Evolutionary conservation across 805 yeast species (phyloP).

Genomic region (Candida rishiriensis): DNA sequence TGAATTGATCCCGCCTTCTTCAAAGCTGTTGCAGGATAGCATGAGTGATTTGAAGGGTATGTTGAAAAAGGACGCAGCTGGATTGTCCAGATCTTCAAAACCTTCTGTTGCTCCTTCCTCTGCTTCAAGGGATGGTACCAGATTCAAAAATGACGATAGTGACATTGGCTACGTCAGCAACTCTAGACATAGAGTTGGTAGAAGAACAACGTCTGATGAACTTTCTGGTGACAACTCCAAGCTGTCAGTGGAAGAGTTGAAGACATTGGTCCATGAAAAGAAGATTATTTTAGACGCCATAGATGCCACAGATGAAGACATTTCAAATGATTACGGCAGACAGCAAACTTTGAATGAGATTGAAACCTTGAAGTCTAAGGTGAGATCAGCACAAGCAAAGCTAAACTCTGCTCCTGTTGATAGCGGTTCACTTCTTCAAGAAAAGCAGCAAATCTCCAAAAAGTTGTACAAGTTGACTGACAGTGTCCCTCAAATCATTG

Average conservation of each 20-base stretch:
- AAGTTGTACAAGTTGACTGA: slow-evolving; percentile 64
- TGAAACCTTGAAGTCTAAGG: slow-evolving; percentile 58
- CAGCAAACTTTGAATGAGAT: slow-evolving; percentile 50
- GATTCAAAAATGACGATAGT: slow-evolving; percentile 73
- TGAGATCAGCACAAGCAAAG: slow-evolving; percentile 42
- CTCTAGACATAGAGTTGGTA: slow-evolving; percentile 51
- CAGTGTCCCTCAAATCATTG: slow-evolving; percentile 66
- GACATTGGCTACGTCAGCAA: slow-evolving; percentile 54
- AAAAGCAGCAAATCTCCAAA: slow-evolving; percentile 46
- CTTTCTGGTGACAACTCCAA: slow-evolving; percentile 21
- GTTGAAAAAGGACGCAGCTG: slow-evolving; percentile 37
- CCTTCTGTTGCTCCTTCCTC: slow-evolving; percentile 24
- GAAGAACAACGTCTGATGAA: slow-evolving; percentile 25
- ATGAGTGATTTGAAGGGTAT: slow-evolving; percentile 67
- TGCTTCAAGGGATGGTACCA: slow-evolving; percentile 42
- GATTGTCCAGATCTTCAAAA: slow-evolving; percentile 19
- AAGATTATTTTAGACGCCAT: slow-evolving; percentile 64
- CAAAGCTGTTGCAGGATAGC: slow-evolving; percentile 66
- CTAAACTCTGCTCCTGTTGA: slow-evolving; percentile 26
- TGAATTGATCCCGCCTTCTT: slow-evolving; percentile 84
- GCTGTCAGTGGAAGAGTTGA: slow-evolving; percentile 49
- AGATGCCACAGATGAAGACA: slow-evolving; percentile 60
- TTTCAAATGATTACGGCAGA: slow-evolving; percentile 21
- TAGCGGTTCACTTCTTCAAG: slow-evolving; percentile 34
- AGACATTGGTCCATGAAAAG: slow-evolving; percentile 67